Base-by-base conservation (phyloP, 345 rosid genomes). In the Hirschfeldia incana region DNA sequence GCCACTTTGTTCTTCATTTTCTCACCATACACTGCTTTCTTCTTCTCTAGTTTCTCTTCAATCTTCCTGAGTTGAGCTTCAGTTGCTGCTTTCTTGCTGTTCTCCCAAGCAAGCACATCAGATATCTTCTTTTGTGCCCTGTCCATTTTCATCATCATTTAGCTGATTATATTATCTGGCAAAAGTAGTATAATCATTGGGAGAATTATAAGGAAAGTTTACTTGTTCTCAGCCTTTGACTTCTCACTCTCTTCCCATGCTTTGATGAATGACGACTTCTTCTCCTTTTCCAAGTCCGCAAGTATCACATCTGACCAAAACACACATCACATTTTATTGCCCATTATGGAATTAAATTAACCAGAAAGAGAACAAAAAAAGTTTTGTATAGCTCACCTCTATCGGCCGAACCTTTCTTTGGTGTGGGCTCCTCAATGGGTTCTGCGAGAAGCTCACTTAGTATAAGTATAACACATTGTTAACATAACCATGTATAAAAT, bases 211-310 rank as follows among this genome's bases (percentile, higher is more conserved):
- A 49, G 21, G 21, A 21, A 60, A 44, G 51, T 30, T 15, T 81
- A 95, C 99, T 90, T 93, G 83, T 96, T 90, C 61, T 90, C 92
- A 37, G 90, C 96, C 82, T 90, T 92, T 49, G 90, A 15, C 75
- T 90, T 93, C 86, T 95, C 93, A 32, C 87, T 90, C 2, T 91
- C 98, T 84, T 93, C 99, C 99, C 99, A 93, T 77, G 99, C 98
- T 87, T 84, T 89, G 81, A 95, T 78, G 70, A 88, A 88, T 53
- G 94, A 88, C 0, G 69, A 3, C 67, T 55, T 85, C 83, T 89
- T 95, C 72, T 83, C 98, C 78, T 89, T 93, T 49, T 93, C 97
- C 68, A 93, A 67, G 36, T 86, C 90, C 0, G 97, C 97, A 29
- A 91, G 92, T 37, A 92, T 90, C 71, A 96, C 73, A 76, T 96